These are phyloP conservation scores for Gracilariopsis chorda DNA, from an alignment of 23 red algal species.

Conservation along the genomic window DNA sequence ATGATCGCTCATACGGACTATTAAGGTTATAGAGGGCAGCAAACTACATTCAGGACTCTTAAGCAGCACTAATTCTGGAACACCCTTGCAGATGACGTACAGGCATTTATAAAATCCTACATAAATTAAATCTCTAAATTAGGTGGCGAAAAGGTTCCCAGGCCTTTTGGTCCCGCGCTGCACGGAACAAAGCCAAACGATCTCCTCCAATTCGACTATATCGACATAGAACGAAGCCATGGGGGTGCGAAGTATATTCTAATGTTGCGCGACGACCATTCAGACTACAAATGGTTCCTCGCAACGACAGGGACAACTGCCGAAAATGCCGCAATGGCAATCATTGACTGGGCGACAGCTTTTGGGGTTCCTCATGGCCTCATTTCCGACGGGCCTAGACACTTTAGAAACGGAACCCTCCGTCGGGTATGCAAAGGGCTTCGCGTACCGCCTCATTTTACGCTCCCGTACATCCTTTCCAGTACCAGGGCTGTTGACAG, in stretches of 20 bases:
- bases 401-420: neutral
- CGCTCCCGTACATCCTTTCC: neutral
- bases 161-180: conserved; percentile 27
- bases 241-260: neutral
- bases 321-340: neutral
- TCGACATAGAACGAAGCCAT: neutral
- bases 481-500: neutral
- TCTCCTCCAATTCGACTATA: conserved; percentile 9
- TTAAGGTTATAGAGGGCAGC: neutral
- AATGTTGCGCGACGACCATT: conserved; percentile 19
- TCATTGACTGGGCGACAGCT: neutral
- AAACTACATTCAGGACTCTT: neutral
- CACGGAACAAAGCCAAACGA: conserved; percentile 11
- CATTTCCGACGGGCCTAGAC: neutral
- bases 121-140: conserved; percentile 2
- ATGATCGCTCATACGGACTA: conserved; percentile 10
- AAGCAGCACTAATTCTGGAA: neutral
- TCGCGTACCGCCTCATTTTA: neutral
- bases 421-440: neutral
- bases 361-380: neutral
- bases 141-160: neutral
- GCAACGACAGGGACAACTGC: neutral
- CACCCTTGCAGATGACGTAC: neutral
- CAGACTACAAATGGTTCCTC: conserved; percentile 1
- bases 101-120: neutral